These are phyloP conservation scores for Wallacemonas sp. DNA, from an alignment of 208 protist genomes.

Conservation along the genomic window DNA sequence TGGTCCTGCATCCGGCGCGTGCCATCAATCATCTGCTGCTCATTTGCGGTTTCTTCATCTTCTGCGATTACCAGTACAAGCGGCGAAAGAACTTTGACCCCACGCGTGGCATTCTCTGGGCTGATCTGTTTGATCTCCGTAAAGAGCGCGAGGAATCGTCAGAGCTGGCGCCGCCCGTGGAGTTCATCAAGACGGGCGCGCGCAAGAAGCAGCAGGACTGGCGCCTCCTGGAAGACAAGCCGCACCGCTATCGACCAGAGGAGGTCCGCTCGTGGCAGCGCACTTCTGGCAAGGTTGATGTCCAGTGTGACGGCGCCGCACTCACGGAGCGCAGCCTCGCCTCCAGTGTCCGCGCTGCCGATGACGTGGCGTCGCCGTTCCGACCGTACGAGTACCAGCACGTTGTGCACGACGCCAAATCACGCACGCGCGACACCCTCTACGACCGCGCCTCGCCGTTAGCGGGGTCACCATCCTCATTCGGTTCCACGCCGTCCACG, in stretches of 20 bases:
- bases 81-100: constrained; percentile 55
- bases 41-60: constrained; percentile 43
- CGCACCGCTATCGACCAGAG: constrained; percentile 2
- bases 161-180: constrained; percentile 8
- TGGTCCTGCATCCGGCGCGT: constrained; percentile 21
- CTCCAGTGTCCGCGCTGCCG: neutral
- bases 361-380: neutral
- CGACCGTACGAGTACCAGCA: constrained; percentile 8
- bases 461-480: neutral
- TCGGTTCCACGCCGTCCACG: neutral
- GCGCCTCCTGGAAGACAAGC: constrained; percentile 16
- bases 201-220: constrained; percentile 18
- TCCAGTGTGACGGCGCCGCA: too few relatives aligned
- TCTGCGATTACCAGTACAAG: constrained; percentile 79
- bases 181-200: constrained; percentile 20
- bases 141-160: constrained; percentile 13
- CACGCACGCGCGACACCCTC: neutral
- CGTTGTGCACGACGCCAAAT: constrained; percentile 9
- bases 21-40: constrained; percentile 34
- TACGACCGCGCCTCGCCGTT: neutral
- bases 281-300: too few relatives aligned
- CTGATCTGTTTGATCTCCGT: constrained; percentile 48
- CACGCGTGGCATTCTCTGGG: constrained; percentile 67
- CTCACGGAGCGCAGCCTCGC: too few relatives aligned
- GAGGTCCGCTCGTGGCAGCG: neutral